Percentiles rank a stretch among this genome's conserved stretches.
These are phyloP conservation scores for Podaxis pistillaris DNA, from an alignment of 768 basidiomycete species.

Conservation along the genomic window DNA sequence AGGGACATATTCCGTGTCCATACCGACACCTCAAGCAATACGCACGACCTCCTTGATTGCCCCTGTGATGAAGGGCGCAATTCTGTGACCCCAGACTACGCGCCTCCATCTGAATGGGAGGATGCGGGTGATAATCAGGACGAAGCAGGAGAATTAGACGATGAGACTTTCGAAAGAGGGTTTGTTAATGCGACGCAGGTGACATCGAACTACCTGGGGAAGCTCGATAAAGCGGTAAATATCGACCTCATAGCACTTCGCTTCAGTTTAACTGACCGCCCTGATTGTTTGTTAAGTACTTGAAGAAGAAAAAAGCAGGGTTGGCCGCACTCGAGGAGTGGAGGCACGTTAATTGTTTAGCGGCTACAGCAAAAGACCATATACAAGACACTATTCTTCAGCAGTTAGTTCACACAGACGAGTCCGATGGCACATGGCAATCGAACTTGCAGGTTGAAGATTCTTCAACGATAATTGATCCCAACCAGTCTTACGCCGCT, in stretches of 20 bases:
- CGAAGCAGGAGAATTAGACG: background rate
- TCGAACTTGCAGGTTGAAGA: slow-evolving; percentile 8
- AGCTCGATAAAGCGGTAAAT: slow-evolving; percentile 53
- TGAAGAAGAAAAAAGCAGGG: slow-evolving; percentile 64
- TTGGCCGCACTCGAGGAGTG: slow-evolving; percentile 78
- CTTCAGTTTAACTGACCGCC: slow-evolving; percentile 12
- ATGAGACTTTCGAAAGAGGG: slow-evolving; percentile 30
- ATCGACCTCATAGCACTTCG: background rate
- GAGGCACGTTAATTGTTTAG: slow-evolving; percentile 80
- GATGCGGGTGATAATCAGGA: slow-evolving; percentile 18
- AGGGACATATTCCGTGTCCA: slow-evolving; percentile 92
- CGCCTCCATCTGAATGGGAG: slow-evolving; percentile 25
- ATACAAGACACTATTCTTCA: slow-evolving; percentile 69
- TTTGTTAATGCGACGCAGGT: slow-evolving; percentile 71
- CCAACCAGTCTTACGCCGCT: slow-evolving; percentile 41
- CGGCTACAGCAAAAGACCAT: slow-evolving; percentile 37
- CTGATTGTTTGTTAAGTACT: slow-evolving; percentile 40
- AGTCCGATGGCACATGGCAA: background rate
- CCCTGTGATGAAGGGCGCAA: slow-evolving; percentile 48
- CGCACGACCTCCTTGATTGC: slow-evolving; percentile 90
- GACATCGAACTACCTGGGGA: slow-evolving; percentile 39
- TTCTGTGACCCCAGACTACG: slow-evolving; percentile 20
- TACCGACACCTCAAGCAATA: slow-evolving; percentile 77
- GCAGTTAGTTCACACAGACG: slow-evolving; percentile 29
- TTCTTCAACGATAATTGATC: slow-evolving; percentile 33